phyloP scores from a whole-genome alignment of 2,329 filamentous ascomycete species.

The Penicillium oxalicum region DNA sequence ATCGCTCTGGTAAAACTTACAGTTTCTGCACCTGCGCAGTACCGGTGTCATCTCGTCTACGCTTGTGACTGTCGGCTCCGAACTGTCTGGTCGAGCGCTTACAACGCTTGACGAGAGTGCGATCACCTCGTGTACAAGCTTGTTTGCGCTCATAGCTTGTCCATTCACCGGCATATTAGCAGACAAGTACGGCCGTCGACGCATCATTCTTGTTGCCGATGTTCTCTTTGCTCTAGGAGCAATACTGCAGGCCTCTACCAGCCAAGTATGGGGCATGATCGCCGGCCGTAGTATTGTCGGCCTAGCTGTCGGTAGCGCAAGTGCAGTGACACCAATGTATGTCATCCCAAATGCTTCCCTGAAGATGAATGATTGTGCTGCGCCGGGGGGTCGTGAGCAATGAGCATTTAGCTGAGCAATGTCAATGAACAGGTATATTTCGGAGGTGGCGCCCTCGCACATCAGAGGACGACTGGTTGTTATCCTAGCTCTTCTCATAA shows the following conservation, averaged over 20 bases:
- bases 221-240: slow-evolving; percentile 42
- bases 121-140: slow-evolving; percentile 53
- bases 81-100: slow-evolving; percentile 46
- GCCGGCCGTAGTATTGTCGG: slow-evolving; percentile 43
- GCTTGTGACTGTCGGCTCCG: slow-evolving; percentile 50
- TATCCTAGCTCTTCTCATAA: slow-evolving; percentile 75
- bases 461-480: slow-evolving; percentile 76
- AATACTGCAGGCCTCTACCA: slow-evolving; percentile 38
- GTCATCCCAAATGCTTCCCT: slow-evolving; percentile 11
- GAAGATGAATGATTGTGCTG: no score
- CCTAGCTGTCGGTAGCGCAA: slow-evolving; percentile 47
- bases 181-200: slow-evolving; percentile 44
- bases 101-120: slow-evolving; percentile 54
- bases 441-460: slow-evolving; percentile 72
- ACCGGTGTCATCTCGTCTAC: slow-evolving; percentile 59
- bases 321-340: slow-evolving; percentile 71
- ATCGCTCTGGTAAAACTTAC: slow-evolving; percentile 7
- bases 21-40: slow-evolving; percentile 27
- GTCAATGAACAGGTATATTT: slow-evolving; percentile 57
- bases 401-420: neutral
- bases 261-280: slow-evolving; percentile 42
- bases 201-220: slow-evolving; percentile 44
- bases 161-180: slow-evolving; percentile 50
- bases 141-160: slow-evolving; percentile 53
- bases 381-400: no score